A percentile compares a stretch with the other conserved stretches of the same genome.
phyloP scores from a whole-genome alignment of 2,329 filamentous ascomycete species.

The Claviceps quebecensis region DNA sequence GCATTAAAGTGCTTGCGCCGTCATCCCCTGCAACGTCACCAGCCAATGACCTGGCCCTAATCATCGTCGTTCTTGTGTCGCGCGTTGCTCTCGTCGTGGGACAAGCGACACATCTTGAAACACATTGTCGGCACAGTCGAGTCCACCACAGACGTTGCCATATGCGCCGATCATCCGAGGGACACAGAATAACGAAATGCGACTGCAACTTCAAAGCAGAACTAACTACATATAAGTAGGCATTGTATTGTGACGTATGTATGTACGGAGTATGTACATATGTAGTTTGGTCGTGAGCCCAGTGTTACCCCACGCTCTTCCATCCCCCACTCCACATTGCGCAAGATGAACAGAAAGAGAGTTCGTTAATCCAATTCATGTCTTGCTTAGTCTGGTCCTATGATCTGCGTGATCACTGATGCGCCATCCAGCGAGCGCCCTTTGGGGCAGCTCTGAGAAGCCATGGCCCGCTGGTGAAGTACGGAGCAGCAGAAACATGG shows the following conservation, averaged over 20 bases:
- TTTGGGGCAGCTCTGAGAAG: neutral
- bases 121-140: constrained; percentile 5
- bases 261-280: neutral
- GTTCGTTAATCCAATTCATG: neutral
- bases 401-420: neutral
- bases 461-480: neutral
- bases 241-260: neutral
- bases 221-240: neutral
- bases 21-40: neutral
- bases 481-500: neutral
- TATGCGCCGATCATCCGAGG: neutral
- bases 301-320: neutral
- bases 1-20: neutral
- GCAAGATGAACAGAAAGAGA: neutral
- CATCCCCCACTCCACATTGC: neutral
- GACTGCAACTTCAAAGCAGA: neutral
- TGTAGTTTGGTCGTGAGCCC: neutral
- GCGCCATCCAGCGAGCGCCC: neutral
- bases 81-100: neutral
- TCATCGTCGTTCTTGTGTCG: neutral
- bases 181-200: neutral
- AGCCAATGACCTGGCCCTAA: neutral
- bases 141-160: neutral
- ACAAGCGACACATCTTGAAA: constrained; percentile 7
- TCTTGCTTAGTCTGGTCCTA: neutral